Conservation (phyloP, 1,284 basidiomycete genomes). For the Rhodofomes roseus region DNA sequence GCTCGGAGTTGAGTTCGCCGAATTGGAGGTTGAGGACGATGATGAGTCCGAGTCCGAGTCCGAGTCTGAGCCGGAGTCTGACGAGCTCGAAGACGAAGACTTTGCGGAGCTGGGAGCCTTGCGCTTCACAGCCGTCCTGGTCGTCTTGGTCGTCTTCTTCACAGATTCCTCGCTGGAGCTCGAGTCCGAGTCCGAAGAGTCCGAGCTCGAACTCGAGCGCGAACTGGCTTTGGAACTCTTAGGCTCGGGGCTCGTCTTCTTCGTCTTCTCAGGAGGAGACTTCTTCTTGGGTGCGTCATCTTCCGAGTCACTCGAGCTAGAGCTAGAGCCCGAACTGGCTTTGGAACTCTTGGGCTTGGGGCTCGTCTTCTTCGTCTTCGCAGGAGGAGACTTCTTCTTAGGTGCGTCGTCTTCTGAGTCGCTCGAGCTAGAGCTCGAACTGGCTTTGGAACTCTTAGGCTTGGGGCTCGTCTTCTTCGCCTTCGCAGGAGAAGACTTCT, state of each 20-base stretch:
- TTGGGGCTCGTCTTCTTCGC: background rate
- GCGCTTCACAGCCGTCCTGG: background rate
- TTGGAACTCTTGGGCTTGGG: background rate
- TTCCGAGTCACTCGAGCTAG: conserved; percentile 3
- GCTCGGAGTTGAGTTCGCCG: background rate
- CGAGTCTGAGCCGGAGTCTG: conserved; percentile 13
- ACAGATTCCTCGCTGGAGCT: conserved; percentile 3
- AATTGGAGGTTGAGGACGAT: background rate
- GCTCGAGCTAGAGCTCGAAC: conserved; percentile 2
- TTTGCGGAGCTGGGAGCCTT: background rate
- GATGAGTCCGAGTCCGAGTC: conserved; percentile 24
- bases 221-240: background rate
- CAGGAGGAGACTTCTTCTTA: conserved; percentile 2
- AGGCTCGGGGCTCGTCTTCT: background rate
- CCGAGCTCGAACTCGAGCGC: conserved; percentile 5
- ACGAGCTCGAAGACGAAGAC: background rate
- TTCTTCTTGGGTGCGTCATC: too few relatives aligned
- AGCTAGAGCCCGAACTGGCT: conserved; percentile 6
- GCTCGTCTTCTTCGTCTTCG: background rate
- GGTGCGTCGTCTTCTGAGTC: background rate
- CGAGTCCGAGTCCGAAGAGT: conserved; percentile 2
- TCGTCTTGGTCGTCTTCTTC: background rate
- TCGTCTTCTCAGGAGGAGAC: too few relatives aligned
- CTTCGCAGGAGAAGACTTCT: conserved; percentile 1
- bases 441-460: background rate